These are phyloP conservation scores for Pistacia vera DNA, from an alignment of 345 rosid species.

Conservation along the genomic window DNA sequence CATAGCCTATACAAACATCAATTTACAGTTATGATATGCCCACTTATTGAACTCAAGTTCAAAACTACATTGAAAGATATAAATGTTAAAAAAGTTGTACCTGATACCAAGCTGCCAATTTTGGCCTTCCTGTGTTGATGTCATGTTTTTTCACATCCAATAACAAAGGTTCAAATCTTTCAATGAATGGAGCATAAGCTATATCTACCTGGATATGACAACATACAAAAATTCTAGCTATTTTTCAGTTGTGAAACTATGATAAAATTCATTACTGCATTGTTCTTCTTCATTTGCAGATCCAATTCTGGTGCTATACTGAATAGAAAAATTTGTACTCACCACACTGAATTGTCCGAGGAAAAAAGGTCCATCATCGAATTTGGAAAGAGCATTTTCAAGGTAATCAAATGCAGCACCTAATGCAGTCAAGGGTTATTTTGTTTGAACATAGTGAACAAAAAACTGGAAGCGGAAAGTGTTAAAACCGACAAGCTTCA, in stretches of 20 bases:
- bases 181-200: slow-evolving; percentile 76
- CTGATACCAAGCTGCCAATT: slow-evolving; percentile 74
- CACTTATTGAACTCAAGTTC: no score
- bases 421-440: no score
- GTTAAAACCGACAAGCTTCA: slow-evolving; percentile 36
- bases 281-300: background rate
- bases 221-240: no score
- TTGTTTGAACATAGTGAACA: slow-evolving; percentile 48
- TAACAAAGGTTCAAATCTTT: slow-evolving; percentile 54
- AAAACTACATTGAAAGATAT: no score
- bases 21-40: no score
- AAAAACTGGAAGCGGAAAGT: no score
- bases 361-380: slow-evolving; percentile 71
- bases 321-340: no score
- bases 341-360: slow-evolving; percentile 65
- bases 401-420: no score
- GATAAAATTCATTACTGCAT: slow-evolving; percentile 18
- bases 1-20: no score
- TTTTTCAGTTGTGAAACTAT: no score
- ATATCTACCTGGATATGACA: slow-evolving; percentile 45
- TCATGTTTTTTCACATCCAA: slow-evolving; percentile 58
- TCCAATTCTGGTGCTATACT: no score
- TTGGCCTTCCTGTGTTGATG: slow-evolving; percentile 70
- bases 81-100: slow-evolving; percentile 25
- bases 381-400: no score